Evolutionary conservation across 1,284 basidiomycete species (phyloP), one percentile per base, ranked within the genome.

Genomic region (Prillingera fragicola): DNA sequence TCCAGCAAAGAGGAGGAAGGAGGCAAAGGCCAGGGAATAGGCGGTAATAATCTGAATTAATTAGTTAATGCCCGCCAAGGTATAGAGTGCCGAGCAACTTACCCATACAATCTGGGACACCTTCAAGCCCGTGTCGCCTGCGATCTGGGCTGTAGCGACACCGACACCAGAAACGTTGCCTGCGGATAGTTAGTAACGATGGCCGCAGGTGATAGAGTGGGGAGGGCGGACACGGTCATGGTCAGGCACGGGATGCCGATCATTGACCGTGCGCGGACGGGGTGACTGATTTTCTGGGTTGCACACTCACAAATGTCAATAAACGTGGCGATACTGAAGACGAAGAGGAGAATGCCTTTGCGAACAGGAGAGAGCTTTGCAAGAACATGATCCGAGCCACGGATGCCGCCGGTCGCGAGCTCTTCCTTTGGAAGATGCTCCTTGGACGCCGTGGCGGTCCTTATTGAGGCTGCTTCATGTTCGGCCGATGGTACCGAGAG

Each of bases 311-410:
- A 45, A 13, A 47, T 31, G 24, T 37, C 31, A 14, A 43, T 36
- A 23, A 37, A 41, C 8, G 52, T 56, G 23, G 63, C 58, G n/a
- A 63, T 31, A 34, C 51, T 43, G 38, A 63, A 63, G 33, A 59
- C 45, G 25, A 55, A 37, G 6, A 62, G 45, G 9, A 62, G 38
- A 15, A 56, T 31, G 36, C 58, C 27, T 15, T 50, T 50, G 17
- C 48, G 33, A 14, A 6, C 31, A 4, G 15, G 17, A 32, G 28
- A 18, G 17, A 50, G 43, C 33, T 45, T 14, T 13, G 48, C 38
- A n/a, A 50, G 40, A 1, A 38, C 42, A 33, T 49, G 47, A 13
- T 72, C 80, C 80, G 65, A 84, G 29, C 29, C n/a, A n/a, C 27
- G 12, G 27, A n/a, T n/a, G n/a, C n/a, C n/a, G n/a, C n/a, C n/a